Conservation (phyloP, 768 basidiomycete species). For the Mycena leptocephala region DNA sequence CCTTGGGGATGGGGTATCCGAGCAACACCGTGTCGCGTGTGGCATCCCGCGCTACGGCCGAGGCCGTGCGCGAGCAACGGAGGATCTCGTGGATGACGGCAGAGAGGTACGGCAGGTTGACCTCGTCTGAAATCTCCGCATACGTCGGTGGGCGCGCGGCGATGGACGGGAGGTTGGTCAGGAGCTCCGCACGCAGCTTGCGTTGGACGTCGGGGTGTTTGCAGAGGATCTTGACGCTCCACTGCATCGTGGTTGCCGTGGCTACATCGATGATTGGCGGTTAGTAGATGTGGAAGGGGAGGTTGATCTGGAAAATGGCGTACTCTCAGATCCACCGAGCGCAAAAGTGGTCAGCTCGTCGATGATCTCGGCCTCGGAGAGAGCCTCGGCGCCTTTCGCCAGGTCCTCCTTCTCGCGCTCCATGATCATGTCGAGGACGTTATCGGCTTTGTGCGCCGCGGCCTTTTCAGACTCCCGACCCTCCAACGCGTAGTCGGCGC, state of each 20-base stretch:
- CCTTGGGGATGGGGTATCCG: slow-evolving; percentile 25
- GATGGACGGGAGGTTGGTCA: not conserved
- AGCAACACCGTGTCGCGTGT: slow-evolving; percentile 25
- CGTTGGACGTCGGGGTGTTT: slow-evolving; percentile 17
- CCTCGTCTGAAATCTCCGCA: slow-evolving; percentile 7
- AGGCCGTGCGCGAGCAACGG: slow-evolving; percentile 20
- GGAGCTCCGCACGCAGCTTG: slow-evolving; percentile 15
- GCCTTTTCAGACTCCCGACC: not conserved
- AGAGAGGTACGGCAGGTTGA: slow-evolving; percentile 9
- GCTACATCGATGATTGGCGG: not conserved
- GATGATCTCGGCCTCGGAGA: slow-evolving; percentile 17
- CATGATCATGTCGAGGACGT: slow-evolving; percentile 17
- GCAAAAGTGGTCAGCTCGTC: slow-evolving; percentile 15
- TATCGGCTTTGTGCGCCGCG: slow-evolving; percentile 5
- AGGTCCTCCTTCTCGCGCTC: slow-evolving; percentile 15
- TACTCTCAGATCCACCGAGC: slow-evolving; percentile 19
- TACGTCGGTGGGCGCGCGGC: not conserved
- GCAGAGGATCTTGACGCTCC: slow-evolving; percentile 22
- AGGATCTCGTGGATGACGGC: slow-evolving; percentile 18
- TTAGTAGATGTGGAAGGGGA: not conserved
- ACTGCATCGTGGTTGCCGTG: slow-evolving; percentile 23
- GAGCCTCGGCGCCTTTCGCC: not conserved
- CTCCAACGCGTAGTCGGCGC: not conserved
- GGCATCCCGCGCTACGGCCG: not conserved
- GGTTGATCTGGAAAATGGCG: not conserved